Percentiles rank a stretch among this genome's conserved stretches.
Conservation (phyloP, 331 rosid species). For the Acacia concinna region DNA sequence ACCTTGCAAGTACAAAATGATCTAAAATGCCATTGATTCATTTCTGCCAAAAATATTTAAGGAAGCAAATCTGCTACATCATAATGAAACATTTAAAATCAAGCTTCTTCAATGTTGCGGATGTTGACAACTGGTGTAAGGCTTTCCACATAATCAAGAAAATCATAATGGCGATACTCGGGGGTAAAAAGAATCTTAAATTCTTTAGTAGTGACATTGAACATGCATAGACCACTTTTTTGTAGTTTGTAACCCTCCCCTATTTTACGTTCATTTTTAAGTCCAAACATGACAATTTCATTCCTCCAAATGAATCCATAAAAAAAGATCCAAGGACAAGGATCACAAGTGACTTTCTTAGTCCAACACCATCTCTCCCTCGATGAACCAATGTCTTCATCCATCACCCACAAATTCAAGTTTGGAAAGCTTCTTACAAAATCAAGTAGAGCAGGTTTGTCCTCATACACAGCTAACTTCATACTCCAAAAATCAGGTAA, state of each 20-base stretch:
- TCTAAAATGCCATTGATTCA: background rate
- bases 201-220: background rate
- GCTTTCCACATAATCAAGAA: background rate
- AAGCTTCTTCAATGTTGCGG: background rate
- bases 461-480: background rate
- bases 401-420: background rate
- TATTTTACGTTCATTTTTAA: no score
- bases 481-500: no score
- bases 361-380: background rate
- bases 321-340: background rate
- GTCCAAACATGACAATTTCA: background rate
- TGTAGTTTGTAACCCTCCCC: background rate
- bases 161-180: fast-evolving
- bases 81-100: no score
- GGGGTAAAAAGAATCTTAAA: background rate
- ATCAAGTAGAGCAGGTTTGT: background rate
- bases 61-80: background rate
- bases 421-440: background rate
- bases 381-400: background rate
- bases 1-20: background rate
- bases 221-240: background rate
- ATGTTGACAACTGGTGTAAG: background rate
- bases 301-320: background rate
- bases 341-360: background rate
- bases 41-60: background rate